These are phyloP conservation scores for Polyrhizophydium stewartii DNA, from an alignment of 371 early-diverging fungal species.

Conservation along the genomic window DNA sequence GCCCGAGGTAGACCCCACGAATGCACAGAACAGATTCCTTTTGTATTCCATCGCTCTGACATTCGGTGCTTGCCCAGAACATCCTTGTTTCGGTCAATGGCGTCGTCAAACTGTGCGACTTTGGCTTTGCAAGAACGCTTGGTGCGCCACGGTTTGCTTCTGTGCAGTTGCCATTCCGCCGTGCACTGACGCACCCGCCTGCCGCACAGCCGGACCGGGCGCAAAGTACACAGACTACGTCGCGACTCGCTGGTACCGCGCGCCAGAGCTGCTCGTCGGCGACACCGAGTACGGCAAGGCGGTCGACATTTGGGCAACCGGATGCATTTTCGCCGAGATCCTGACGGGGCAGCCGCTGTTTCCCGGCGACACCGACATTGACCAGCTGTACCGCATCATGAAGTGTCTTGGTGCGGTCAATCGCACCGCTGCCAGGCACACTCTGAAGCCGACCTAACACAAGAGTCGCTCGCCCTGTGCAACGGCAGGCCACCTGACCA, in stretches of 20 bases:
- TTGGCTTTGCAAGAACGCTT: constrained; percentile 66
- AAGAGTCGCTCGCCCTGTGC: not conserved
- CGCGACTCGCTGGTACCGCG: constrained; percentile 71
- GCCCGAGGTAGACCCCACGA: constrained; percentile 61
- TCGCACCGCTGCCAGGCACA: no score
- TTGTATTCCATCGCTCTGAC: not conserved
- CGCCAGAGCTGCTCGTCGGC: constrained; percentile 66
- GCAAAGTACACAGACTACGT: constrained; percentile 62
- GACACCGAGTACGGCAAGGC: constrained; percentile 53
- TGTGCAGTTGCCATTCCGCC: not conserved
- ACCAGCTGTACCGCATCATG: constrained; percentile 49
- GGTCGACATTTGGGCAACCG: constrained; percentile 67
- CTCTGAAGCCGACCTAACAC: no score
- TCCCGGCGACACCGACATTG: constrained; percentile 54
- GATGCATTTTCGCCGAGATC: constrained; percentile 71
- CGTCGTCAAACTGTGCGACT: constrained; percentile 91
- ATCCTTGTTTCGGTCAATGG: constrained; percentile 71
- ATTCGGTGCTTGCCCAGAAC: constrained; percentile 44
- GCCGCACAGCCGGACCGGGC: constrained; percentile 44
- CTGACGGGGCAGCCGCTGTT: constrained; percentile 53
- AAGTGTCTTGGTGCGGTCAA: constrained; percentile 37
- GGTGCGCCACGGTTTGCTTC: not conserved
- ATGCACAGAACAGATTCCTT: not conserved
- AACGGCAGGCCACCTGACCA: constrained; percentile 45
- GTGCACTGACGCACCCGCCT: not conserved